Base-by-base conservation (phyloP, 768 basidiomycete species). In the Dentipellis fragilis region DNA sequence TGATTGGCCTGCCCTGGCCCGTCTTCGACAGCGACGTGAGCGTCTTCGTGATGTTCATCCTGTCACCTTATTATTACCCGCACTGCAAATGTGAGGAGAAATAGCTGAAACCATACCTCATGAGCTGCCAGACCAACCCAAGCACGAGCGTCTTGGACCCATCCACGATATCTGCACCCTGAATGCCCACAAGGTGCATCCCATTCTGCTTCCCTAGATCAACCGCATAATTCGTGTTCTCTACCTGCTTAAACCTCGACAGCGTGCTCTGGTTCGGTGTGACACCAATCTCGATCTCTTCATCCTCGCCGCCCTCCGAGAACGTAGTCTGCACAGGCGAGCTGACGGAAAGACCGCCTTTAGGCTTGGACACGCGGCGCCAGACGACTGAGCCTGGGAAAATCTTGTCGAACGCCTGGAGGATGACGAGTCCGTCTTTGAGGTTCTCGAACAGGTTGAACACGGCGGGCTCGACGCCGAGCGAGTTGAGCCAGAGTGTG, bases 381-480 rank as follows among this genome's bases (percentile, higher is more conserved):
- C 95, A 97, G 57, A 92, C 75, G 53, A 99, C 96, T 19, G 83
- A 86, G 7, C 93, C 93, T 0, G 95, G 96, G 3, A 87, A 71
- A 64, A 98, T 82, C 74, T 92, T 97, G 73, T 99, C 95, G 65
- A 96, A 98, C 12, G 94, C 94, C 72, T 97, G 93, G 3, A 98
- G 78, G 56, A 99, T 88, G 63, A 92, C 68, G 56, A 92, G 69
- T 1, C 96, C 96, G 67, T 97, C 94, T 67, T 87, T 89, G 67
- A 99, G 71, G 67, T 98, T 89, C 75, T 98, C 92, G 66, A 97
- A 98, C 58, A 99, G 72, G 73, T 97, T 94, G 78, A 89, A 93
- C 14, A 99, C 94, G 47, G 84, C 87, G 0, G 96, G 96, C 54
- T 99, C 94, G 57, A 98, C 96, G 59, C 90, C 92, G 51, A 99